Conservation (phyloP, 192 early-diverging fungal species). For the Phycomyces blakesleeanus region DNA sequence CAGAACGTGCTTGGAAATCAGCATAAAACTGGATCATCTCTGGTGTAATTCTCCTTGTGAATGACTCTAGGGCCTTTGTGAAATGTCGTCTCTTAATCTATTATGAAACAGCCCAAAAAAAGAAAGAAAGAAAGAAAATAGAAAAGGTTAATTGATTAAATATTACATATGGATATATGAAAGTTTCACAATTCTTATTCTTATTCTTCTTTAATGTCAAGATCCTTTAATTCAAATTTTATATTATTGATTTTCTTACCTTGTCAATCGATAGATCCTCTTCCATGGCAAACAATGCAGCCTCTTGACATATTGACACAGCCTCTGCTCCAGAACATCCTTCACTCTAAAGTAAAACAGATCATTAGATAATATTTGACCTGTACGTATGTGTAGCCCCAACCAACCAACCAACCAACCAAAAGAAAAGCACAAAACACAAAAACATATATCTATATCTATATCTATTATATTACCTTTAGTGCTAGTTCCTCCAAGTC, state of each 20-base stretch:
- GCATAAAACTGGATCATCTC: slow-evolving; percentile 93
- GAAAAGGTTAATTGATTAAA: too few relatives aligned
- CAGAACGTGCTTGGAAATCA: slow-evolving; percentile 55
- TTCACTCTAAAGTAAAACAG: slow-evolving; percentile 65
- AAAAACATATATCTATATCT: too few relatives aligned
- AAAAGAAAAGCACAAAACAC: too few relatives aligned
- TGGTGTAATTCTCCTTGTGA: slow-evolving; percentile 75
- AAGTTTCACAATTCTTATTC: too few relatives aligned
- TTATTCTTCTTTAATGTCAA: too few relatives aligned
- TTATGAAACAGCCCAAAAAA: slow-evolving; percentile 2
- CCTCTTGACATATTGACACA: slow-evolving; percentile 90
- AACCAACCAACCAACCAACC: too few relatives aligned
- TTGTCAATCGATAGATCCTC: slow-evolving; percentile 55
- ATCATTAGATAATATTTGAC: not conserved
- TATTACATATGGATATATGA: too few relatives aligned
- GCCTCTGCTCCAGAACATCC: slow-evolving; percentile 96
- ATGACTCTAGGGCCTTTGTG: slow-evolving; percentile 48
- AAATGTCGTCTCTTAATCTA: slow-evolving; percentile 64
- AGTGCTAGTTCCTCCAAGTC: slow-evolving; percentile 60
- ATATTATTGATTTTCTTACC: slow-evolving; percentile 25
- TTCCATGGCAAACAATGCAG: slow-evolving; percentile 88
- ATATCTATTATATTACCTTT: too few relatives aligned
- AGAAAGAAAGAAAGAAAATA: not conserved
- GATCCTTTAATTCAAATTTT: too few relatives aligned
- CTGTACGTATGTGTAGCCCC: too few relatives aligned